phyloP scores from a whole-genome alignment of 768 basidiomycete genomes.

The Amanita brunnescens region DNA sequence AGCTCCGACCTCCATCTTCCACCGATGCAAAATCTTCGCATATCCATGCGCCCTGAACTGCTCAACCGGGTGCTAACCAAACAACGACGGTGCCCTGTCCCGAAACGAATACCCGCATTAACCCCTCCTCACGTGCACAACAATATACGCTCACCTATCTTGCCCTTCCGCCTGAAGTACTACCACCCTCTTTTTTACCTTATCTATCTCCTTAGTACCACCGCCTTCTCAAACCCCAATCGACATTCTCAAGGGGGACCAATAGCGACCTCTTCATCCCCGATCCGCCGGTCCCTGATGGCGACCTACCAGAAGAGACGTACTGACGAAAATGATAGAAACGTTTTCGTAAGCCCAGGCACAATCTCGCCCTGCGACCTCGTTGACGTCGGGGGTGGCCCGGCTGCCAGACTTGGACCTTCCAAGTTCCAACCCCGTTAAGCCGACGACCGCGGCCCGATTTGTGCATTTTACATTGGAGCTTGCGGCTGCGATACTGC shows the following conservation, averaged over 20 bases:
- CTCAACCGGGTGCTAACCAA: conserved; percentile 31
- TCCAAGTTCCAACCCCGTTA: background rate
- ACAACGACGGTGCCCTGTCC: conserved; percentile 18
- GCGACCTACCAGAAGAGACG: conserved; percentile 7
- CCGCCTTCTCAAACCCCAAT: background rate
- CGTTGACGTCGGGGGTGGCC: conserved; percentile 8
- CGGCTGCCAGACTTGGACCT: background rate
- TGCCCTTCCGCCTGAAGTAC: background rate
- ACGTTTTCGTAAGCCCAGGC: conserved; percentile 22
- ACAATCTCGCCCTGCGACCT: conserved; percentile 13
- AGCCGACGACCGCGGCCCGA: background rate
- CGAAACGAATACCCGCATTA: conserved; percentile 7
- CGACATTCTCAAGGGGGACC: background rate
- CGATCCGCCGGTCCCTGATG: background rate
- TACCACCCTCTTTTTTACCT: background rate
- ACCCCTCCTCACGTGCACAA: conserved; percentile 2
- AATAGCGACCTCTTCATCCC: conserved; percentile 4
- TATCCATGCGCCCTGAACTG: conserved; percentile 48
- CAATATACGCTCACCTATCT: background rate
- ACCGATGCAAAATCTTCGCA: conserved; percentile 66
- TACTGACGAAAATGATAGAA: conserved; percentile 35
- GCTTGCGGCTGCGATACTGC: conserved; percentile 1
- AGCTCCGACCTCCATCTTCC: conserved; percentile 69
- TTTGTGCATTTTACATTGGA: background rate
- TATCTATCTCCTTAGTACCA: background rate